Evolutionary conservation across 495 filamentous ascomycete species (phyloP), one percentile per base, ranked within the genome.

Genomic region (Talaromyces liani): DNA sequence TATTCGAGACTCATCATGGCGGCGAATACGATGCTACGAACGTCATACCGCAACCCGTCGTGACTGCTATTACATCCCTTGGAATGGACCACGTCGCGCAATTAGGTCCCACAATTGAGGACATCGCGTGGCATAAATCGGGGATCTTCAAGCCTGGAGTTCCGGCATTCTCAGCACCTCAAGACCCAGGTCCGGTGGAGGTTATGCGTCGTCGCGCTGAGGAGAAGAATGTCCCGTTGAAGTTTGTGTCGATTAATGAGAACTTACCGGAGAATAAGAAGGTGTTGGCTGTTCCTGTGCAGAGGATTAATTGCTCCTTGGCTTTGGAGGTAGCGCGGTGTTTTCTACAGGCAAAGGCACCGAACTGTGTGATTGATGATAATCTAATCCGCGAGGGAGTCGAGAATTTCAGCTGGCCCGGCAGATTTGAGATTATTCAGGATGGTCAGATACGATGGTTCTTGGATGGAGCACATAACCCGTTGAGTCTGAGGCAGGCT

Each of bases 81-180:
- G 92, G 89, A 2, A 88, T 95, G 63, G 91, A 97, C 65, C 92
- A 97, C 67, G 81, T 88, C 16, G 78, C 72, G 18, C 79, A 87
- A 65, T 84, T 97, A 20, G 92, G 92, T 6, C 69, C 82, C 12
- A 90, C 90, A 0, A 80, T 94, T 29, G 85, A 90, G 34, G 81
- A 88, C 67, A 94, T 97, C 64, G 91, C 92, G 4, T 95, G 91
- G 92, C 91, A 96, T 68, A 96, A 97, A 71, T 84, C 85, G 0
- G 92, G 92, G 6, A 90, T 96, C 49, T 86, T 95, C 77, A 97
- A 94, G 69, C 14, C 66, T 6, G 86, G 82, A 0, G 75, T 77
- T 9, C 79, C 82, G 2, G 89, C 88, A 3, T 90, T 94, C 60
- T 89, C 88, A 0, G 80, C 88, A 0, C 77, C 76, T 14, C 91